These are phyloP conservation scores for Hyaloperonospora brassicae DNA, from an alignment of 352 stramenopile genomes.

Conservation along the genomic window DNA sequence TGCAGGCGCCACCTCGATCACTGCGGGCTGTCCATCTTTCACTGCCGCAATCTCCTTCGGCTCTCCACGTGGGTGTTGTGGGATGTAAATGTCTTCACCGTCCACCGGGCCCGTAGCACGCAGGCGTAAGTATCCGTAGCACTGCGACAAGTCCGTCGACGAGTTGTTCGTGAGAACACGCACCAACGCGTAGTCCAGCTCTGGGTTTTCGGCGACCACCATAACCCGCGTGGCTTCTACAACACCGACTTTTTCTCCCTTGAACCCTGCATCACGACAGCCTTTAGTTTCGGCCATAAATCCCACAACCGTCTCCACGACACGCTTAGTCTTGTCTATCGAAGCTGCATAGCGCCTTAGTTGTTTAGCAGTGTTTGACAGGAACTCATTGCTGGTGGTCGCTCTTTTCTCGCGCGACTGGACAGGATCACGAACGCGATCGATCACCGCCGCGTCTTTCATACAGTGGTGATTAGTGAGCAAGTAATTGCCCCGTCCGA, in stretches of 20 bases:
- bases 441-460: conserved; percentile 13
- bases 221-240: conserved; percentile 35
- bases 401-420: conserved; percentile 3
- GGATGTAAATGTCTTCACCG: conserved; percentile 53
- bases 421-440: background rate
- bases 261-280: conserved; percentile 27
- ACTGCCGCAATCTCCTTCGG: conserved; percentile 47
- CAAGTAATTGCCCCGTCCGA: conserved; percentile 50
- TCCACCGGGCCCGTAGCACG: conserved; percentile 34
- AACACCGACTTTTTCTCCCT: conserved; percentile 30
- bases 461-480: conserved; percentile 70
- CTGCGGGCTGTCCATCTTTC: conserved; percentile 35
- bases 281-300: conserved; percentile 55
- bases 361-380: conserved; percentile 20
- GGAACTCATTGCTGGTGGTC: conserved; percentile 19
- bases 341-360: conserved; percentile 9
- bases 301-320: conserved; percentile 29
- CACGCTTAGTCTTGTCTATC: conserved; percentile 7
- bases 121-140: conserved; percentile 45
- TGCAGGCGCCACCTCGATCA: conserved; percentile 26
- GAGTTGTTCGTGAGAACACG: conserved; percentile 31
- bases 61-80: conserved; percentile 54
- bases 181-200: conserved; percentile 55
- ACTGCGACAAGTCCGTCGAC: conserved; percentile 24
- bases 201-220: conserved; percentile 33